Conservation (phyloP, 106 monocot species). For the Ottelia alismoides region DNA sequence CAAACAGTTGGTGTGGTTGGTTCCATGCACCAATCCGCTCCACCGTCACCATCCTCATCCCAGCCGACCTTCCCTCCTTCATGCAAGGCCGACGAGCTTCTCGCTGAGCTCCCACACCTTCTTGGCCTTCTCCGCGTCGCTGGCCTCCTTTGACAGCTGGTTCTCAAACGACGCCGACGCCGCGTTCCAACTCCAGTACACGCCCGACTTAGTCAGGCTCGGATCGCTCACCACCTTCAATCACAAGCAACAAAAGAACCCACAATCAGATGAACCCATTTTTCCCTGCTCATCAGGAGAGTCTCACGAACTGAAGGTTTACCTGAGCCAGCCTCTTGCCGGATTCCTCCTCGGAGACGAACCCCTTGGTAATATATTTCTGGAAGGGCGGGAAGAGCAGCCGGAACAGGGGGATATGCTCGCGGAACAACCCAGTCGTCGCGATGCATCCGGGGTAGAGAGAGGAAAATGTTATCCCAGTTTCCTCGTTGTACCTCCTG, state of each 20-base stretch:
- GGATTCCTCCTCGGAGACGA: no score
- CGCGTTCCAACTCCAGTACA: no score
- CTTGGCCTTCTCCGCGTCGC: conserved; percentile 56
- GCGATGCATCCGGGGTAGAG: conserved; percentile 89
- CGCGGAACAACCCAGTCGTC: conserved; percentile 72
- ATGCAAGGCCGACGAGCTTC: no score
- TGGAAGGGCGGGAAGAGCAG: conserved; percentile 83
- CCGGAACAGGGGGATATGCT: conserved; percentile 70
- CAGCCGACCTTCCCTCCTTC: no score
- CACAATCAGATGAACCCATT: conserved; percentile 65
- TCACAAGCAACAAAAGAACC: conserved; percentile 95
- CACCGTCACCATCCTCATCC: no score
- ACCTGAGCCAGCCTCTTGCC: conserved; percentile 79
- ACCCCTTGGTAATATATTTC: conserved; percentile 90
- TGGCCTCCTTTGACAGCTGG: conserved; percentile 77
- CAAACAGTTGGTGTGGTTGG: no score
- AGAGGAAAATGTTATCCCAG: conserved; percentile 64
- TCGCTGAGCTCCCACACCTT: no score
- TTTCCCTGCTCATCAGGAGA: no score
- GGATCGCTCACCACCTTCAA: no score
- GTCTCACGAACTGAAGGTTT: no score
- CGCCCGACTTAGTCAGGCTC: no score
- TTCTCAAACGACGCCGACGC: conserved; percentile 91
- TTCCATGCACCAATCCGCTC: no score
- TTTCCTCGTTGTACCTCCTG: conserved; percentile 80